Evolutionary conservation across 2,329 filamentous ascomycete species (phyloP), one percentile per base, ranked within the genome.

Genomic region (Penicillium sp.): DNA sequence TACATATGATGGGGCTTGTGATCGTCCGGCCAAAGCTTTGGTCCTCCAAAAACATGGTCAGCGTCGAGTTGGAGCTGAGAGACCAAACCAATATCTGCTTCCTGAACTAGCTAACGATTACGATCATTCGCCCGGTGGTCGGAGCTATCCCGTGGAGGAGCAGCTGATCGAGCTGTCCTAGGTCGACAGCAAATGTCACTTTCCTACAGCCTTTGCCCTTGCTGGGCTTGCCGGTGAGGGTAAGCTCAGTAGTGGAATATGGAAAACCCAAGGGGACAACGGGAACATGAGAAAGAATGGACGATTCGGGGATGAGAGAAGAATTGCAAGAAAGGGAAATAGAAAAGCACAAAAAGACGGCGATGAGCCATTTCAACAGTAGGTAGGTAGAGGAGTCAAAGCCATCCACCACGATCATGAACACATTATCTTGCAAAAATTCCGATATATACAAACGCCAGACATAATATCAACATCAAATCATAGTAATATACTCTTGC

Each of bases 401-500:
- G 21, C 25, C 21, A 25, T 16, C 21, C 23, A 18, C 6, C 32
- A 2, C 7, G 15, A 35, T 27, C 47, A 35, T 50, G 10, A 45
- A 35, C 3, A 34, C 48, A 25, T 50, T 44, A 44, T 35, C 2
- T 35, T 46, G 9, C 21, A 46, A 8, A 5, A 31, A 2, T 15
- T 10, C 12, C 31, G 7, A 12, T 54, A 50, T 54, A 12, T 41
- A 53, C 37, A 51, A 34, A 39, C 18, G 12, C 15, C 18, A 10
- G 37, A 46, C 35, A 37, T 42, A 25, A 23, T 54, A 18, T 23
- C 41, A 46, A 21, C 23, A 50, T 62, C 52, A 63, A 23, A 70
- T 60, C 58, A 69, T 64, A 23, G 57, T 45, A 54, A 67, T 56
- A 49, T 70, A 71, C 49, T 56, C 58, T 37, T 69, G 65, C 54